These are phyloP conservation scores for Alternaria longipes DNA, from an alignment of 2,329 filamentous ascomycete genomes.

Conservation along the genomic window DNA sequence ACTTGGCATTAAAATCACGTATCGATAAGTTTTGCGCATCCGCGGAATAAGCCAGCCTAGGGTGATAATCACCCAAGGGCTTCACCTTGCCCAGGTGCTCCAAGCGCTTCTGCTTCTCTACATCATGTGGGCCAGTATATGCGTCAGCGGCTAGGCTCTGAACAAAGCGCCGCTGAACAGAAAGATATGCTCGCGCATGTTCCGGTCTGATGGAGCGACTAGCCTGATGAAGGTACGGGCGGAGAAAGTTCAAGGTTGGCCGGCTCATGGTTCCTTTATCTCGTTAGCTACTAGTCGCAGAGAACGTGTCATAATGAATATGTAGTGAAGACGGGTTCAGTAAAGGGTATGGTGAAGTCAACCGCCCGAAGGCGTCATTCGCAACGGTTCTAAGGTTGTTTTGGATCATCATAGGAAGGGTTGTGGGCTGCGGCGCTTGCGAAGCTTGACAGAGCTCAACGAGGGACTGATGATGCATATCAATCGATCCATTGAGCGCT, in stretches of 20 bases:
- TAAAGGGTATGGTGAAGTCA: conserved; percentile 58
- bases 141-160: conserved; percentile 30
- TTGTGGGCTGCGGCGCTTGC: neutral
- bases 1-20: conserved; percentile 43
- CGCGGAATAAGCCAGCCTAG: conserved; percentile 52
- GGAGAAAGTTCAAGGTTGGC: conserved; percentile 62
- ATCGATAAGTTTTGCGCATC: conserved; percentile 33
- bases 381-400: conserved; percentile 70
- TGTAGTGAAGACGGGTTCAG: conserved; percentile 39
- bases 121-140: conserved; percentile 51
- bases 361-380: conserved; percentile 66
- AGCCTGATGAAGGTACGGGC: conserved; percentile 63
- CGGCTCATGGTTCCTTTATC: conserved; percentile 56
- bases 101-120: conserved; percentile 62
- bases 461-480: neutral
- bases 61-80: conserved; percentile 64
- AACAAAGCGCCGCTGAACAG: conserved; percentile 47
- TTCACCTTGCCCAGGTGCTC: conserved; percentile 62
- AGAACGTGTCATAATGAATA: neutral
- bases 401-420: conserved; percentile 43
- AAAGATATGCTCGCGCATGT: conserved; percentile 62
- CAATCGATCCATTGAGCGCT: neutral
- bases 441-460: conserved; percentile 5
- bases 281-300: conserved; percentile 47
- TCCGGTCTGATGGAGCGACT: conserved; percentile 51